phyloP scores from a whole-genome alignment of 2,329 filamentous ascomycete genomes.

The Exophiala phaeomuriformis region DNA sequence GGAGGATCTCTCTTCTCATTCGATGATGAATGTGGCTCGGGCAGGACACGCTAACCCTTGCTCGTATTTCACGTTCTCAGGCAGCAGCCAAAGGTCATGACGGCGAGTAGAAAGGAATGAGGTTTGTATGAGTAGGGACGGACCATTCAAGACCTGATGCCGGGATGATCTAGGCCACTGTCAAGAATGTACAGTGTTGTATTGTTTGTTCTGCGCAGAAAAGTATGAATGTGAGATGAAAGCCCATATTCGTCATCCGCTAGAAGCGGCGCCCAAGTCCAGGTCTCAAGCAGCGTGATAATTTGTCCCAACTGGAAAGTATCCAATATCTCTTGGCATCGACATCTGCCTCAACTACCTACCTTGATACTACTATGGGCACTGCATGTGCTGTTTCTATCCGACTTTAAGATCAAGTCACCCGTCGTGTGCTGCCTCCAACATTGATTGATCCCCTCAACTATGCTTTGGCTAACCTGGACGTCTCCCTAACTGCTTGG shows the following conservation, averaged over 20 bases:
- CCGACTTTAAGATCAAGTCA: not conserved
- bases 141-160: too few relatives aligned
- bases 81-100: too few relatives aligned
- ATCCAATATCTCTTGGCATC: not conserved
- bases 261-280: not conserved
- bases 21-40: not conserved
- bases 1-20: not conserved
- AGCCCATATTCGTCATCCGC: not conserved
- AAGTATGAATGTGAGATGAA: not conserved
- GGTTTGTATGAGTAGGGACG: too few relatives aligned
- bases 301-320: not conserved
- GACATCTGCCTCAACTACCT: not conserved
- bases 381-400: not conserved
- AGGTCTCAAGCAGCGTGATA: not conserved
- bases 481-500: not conserved
- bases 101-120: too few relatives aligned
- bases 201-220: too few relatives aligned
- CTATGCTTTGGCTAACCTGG: too few relatives aligned
- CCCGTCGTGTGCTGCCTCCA: too few relatives aligned
- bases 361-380: too few relatives aligned
- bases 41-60: not conserved
- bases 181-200: too few relatives aligned
- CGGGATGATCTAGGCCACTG: too few relatives aligned
- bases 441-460: too few relatives aligned
- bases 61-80: not conserved